Evolutionary conservation across 1,284 basidiomycete species (phyloP).

Genomic region (Gomphus bonarii): DNA sequence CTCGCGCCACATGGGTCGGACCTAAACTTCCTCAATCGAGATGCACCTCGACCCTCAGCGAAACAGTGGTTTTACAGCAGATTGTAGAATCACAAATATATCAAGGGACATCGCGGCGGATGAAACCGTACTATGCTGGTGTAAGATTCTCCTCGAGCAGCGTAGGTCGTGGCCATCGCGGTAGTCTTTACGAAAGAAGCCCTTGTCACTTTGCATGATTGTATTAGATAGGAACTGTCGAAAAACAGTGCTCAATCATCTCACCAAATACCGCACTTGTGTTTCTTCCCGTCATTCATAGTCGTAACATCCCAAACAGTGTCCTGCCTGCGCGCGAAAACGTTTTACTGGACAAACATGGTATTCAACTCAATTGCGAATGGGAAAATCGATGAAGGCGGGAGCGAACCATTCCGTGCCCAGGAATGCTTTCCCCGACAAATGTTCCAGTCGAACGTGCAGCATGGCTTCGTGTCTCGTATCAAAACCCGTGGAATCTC

Average conservation of each 20-base stretch:
- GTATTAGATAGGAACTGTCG: neutral
- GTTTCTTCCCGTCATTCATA: slow-evolving; percentile 7
- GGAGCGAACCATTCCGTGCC: neutral
- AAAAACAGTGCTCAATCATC: neutral
- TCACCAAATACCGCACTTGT: slow-evolving; percentile 9
- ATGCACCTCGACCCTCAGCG: no score
- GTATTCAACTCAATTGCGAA: neutral
- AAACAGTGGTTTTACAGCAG: no score
- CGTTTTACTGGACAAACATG: slow-evolving; percentile 1
- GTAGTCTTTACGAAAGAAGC: neutral
- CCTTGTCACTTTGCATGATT: neutral
- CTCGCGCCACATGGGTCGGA: no score
- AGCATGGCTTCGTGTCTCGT: neutral
- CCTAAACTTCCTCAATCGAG: no score
- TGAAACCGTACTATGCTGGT: neutral
- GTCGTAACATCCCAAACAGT: slow-evolving; percentile 2
- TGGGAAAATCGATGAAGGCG: neutral
- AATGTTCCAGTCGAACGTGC: neutral
- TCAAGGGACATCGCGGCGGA: no score
- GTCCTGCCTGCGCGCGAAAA: slow-evolving; percentile 8
- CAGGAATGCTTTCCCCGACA: neutral
- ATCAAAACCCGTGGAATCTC: neutral
- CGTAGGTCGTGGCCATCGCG: neutral
- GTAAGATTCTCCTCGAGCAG: neutral
- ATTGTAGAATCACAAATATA: no score